These are phyloP conservation scores for Cucurbita argyrosperma DNA, from an alignment of 306 rosid genomes.

Conservation along the genomic window DNA sequence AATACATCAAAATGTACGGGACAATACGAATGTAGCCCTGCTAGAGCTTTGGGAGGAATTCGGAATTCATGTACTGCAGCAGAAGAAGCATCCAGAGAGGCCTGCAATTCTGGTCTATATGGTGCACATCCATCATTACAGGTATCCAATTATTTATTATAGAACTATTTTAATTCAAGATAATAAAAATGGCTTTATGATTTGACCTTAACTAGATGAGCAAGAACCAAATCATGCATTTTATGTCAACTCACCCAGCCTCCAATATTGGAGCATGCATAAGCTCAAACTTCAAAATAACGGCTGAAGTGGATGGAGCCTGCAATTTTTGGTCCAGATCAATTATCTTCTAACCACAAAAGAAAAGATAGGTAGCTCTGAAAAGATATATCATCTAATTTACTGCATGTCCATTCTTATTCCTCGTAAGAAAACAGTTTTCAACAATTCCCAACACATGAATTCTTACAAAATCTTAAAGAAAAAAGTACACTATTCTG, in stretches of 20 bases:
- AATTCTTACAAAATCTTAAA: neutral
- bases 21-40: constrained; percentile 75
- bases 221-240: constrained; percentile 6
- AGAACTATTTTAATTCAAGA: constrained; percentile 1
- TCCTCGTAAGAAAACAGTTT: neutral
- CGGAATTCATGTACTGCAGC: constrained; percentile 74
- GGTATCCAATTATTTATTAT: constrained; percentile 15
- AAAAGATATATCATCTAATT: neutral
- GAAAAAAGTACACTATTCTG: neutral
- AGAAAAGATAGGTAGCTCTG: neutral
- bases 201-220: neutral
- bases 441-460: neutral
- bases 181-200: neutral
- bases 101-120: constrained; percentile 44
- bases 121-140: constrained; percentile 18
- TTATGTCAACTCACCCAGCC: constrained; percentile 44
- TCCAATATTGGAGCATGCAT: constrained; percentile 49
- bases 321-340: constrained; percentile 22
- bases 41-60: constrained; percentile 74
- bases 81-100: constrained; percentile 35
- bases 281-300: constrained; percentile 87
- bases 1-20: constrained; percentile 73
- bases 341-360: constrained; percentile 4
- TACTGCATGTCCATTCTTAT: neutral
- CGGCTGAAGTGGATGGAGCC: constrained; percentile 54